Evolutionary conservation across 371 early-diverging fungal species (phyloP), one percentile per base, ranked within the genome.

Genomic region (Globomyces sp.): DNA sequence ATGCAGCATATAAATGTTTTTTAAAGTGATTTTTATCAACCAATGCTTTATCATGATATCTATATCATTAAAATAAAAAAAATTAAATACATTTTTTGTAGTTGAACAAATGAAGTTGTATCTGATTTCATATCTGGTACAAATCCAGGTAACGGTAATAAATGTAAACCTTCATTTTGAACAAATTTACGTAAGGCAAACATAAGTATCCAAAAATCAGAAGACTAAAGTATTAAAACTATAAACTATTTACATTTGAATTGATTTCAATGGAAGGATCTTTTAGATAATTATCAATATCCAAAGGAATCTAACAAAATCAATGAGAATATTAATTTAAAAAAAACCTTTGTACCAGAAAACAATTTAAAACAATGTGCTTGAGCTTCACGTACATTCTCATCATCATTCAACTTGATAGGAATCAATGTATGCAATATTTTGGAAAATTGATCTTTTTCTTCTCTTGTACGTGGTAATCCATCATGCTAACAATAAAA

Each of bases 91-190:
- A 94, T 77, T 57, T 84, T 86, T 73, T 95, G 96, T 58, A 98
- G 76, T 6, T 71, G 71, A 6, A 95, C 87, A 71, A 90, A 98
- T 48, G 88, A 85, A 34, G 78, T 77, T 1, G 97, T 96, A 70
- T 95, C 93, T 0, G 98, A 83, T 73, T 96, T 94, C 97, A 98
- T 96, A 76, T 98, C 98, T 0, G 97, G 96, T 4, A 98, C 81
- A 43, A 82, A 77, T 2, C 96, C 98, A 0, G 90, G 80, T 4
- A 94, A 73, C 0, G 98, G 98, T 42, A 98, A 83, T 44, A 77
- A 78, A 1, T 89, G 89, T 13, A 72, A 69, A 2, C 94, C 91
- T 71, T 89, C 87, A 36, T 89, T 83, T 40, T 77, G 80, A 2
- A 91, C 84, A 77, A 95, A 98, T 39, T 89, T 85, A 42, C 84